Evolutionary conservation across 2,329 filamentous ascomycete genomes (phyloP).

Genomic region (Ophiocordyceps camponoti-saundersi): DNA sequence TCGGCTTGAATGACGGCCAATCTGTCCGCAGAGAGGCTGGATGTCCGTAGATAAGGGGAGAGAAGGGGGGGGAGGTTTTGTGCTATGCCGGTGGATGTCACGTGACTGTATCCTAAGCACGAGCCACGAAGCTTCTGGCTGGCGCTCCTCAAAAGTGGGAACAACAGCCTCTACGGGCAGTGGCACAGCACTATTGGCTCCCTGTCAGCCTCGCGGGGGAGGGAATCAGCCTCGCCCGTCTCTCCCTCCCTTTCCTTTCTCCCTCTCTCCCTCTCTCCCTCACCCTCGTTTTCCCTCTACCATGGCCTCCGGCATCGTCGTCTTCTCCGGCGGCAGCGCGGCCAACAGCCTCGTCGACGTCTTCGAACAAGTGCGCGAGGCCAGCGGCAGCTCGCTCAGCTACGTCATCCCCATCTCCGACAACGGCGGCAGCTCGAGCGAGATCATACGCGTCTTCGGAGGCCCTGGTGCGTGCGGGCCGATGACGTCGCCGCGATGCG

Average conservation of each 20-base stretch:
- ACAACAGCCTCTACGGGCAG: too few relatives aligned
- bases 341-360: conserved; percentile 89
- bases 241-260: neutral
- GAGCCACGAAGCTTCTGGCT: too few relatives aligned
- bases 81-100: too few relatives aligned
- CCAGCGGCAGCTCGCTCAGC: conserved; percentile 50
- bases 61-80: too few relatives aligned
- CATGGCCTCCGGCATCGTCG: conserved; percentile 38
- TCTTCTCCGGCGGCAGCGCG: conserved; percentile 88
- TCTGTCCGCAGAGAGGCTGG: too few relatives aligned
- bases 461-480: conserved; percentile 49
- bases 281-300: neutral
- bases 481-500: neutral
- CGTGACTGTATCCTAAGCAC: too few relatives aligned
- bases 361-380: conserved; percentile 50
- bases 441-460: conserved; percentile 86
- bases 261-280: neutral
- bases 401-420: conserved; percentile 93
- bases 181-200: too few relatives aligned
- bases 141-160: too few relatives aligned
- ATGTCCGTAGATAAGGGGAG: too few relatives aligned
- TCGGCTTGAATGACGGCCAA: too few relatives aligned
- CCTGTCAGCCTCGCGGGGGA: neutral
- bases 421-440: conserved; percentile 86
- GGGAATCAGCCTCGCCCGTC: neutral